Conservation (phyloP, 495 filamentous ascomycete genomes). For the Xylaria castorea region DNA sequence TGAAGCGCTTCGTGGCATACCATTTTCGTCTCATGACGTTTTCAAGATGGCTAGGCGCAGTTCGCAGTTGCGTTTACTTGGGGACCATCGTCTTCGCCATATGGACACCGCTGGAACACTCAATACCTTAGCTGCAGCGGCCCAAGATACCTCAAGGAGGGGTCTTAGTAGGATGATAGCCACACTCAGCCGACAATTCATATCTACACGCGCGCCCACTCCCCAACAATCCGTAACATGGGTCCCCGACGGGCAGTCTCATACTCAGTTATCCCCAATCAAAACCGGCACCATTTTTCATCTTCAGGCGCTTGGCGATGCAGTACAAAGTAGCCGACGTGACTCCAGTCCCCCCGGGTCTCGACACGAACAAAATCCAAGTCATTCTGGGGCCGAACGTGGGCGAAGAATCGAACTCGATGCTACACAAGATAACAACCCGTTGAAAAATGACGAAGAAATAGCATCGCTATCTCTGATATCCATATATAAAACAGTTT, state of each 20-base stretch:
- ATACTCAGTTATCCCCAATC: constrained; percentile 11
- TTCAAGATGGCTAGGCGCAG: constrained; percentile 23
- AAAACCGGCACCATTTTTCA: constrained; percentile 29
- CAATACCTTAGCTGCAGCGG: constrained; percentile 1
- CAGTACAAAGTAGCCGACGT: constrained; percentile 28
- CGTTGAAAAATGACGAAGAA: constrained; percentile 30
- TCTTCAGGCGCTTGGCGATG: constrained; percentile 34
- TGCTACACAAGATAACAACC: constrained; percentile 16
- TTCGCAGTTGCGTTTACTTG: constrained; percentile 24
- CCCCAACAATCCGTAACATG: not conserved
- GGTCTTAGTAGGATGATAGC: constrained; percentile 23
- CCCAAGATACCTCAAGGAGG: not conserved
- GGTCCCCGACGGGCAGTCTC: not conserved
- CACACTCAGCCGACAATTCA: constrained; percentile 26
- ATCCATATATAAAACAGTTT: constrained; percentile 74
- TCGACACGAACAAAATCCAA: not conserved
- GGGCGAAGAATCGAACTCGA: not conserved
- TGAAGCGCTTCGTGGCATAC: constrained; percentile 31
- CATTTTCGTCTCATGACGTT: constrained; percentile 25
- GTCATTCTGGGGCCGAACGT: not conserved
- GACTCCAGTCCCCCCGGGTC: constrained; percentile 2
- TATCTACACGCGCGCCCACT: not conserved
- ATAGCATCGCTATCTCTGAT: constrained; percentile 49
- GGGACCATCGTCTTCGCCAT: constrained; percentile 17
- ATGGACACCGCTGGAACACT: constrained; percentile 17